A percentile compares a stretch with the other conserved stretches of the same genome.
Evolutionary conservation across 257 asterid genomes (phyloP).

Genomic region (Jasminum sambac): DNA sequence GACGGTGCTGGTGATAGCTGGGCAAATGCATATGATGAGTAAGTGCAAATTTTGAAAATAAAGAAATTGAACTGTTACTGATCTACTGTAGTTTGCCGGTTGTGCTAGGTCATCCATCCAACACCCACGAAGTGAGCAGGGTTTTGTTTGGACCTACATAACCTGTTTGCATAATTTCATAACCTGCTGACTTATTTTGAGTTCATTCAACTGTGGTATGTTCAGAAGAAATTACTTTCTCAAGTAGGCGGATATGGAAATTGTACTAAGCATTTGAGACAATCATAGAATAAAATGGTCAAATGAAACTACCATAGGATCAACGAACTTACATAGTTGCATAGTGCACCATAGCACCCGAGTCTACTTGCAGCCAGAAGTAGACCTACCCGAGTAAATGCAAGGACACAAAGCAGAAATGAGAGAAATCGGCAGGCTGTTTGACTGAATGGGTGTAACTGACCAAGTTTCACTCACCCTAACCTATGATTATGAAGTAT

Average conservation of each 20-base stretch:
- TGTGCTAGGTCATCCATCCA: no score
- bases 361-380: background rate
- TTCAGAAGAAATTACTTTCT: background rate
- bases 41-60: constrained; percentile 38
- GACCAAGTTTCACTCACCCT: background rate
- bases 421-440: background rate
- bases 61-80: background rate
- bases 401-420: background rate
- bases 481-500: background rate
- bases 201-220: background rate
- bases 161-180: background rate
- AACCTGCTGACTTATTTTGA: background rate
- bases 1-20: constrained; percentile 78
- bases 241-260: background rate
- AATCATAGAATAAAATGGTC: background rate
- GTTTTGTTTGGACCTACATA: no score
- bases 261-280: background rate
- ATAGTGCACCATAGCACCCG: background rate
- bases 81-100: no score
- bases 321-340: background rate
- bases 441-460: background rate
- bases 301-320: background rate
- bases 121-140: no score
- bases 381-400: background rate
- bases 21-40: constrained; percentile 97